These are phyloP conservation scores for Suillus subalutaceus DNA, from an alignment of 768 basidiomycete genomes.

Conservation along the genomic window DNA sequence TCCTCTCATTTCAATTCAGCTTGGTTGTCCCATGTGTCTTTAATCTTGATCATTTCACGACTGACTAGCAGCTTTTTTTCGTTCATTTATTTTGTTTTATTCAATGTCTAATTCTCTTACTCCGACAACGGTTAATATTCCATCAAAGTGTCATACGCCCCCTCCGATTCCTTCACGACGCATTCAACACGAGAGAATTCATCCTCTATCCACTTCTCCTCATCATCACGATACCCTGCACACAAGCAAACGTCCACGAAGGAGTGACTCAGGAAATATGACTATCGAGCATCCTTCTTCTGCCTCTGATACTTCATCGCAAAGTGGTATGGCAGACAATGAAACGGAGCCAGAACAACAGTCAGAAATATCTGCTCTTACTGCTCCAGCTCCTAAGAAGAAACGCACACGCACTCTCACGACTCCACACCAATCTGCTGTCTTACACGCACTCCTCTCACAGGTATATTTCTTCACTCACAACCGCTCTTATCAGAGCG, in stretches of 20 bases:
- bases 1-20: background rate
- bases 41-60: slow-evolving; percentile 11
- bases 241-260: slow-evolving; percentile 24
- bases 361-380: slow-evolving; percentile 39
- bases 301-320: slow-evolving; percentile 47
- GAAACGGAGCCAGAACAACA: slow-evolving; percentile 53
- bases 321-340: slow-evolving; percentile 60
- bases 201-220: background rate
- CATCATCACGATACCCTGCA: background rate
- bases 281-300: slow-evolving; percentile 28
- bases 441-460: slow-evolving; percentile 84
- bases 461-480: slow-evolving; percentile 54
- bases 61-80: slow-evolving; percentile 13
- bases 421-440: slow-evolving; percentile 86
- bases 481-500: background rate
- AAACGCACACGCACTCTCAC: slow-evolving; percentile 88
- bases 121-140: slow-evolving; percentile 25
- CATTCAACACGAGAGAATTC: slow-evolving; percentile 21
- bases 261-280: slow-evolving; percentile 20
- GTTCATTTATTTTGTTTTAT: slow-evolving; percentile 30
- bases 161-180: slow-evolving; percentile 24
- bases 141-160: slow-evolving; percentile 18
- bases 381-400: slow-evolving; percentile 42
- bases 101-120: slow-evolving; percentile 28
- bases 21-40: slow-evolving; percentile 19